Conservation (phyloP, 225 moss, liverwort and hornwort genomes). For the Pseudoscleropodium purum region DNA sequence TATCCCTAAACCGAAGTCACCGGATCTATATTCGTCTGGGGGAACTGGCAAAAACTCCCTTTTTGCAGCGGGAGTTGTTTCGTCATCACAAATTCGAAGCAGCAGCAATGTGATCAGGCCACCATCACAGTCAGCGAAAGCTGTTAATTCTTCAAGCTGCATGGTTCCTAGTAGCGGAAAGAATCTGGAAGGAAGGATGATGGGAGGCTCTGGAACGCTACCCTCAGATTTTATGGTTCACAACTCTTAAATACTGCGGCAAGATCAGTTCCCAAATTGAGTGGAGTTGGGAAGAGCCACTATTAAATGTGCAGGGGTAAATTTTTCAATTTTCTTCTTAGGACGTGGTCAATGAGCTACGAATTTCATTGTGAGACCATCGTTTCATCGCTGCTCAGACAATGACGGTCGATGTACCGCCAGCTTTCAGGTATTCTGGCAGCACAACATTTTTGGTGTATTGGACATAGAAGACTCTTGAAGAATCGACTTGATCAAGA, state of each 20-base stretch:
- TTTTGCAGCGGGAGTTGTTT: conserved; percentile 5
- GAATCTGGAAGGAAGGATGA: conserved; percentile 45
- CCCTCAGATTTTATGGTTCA: conserved; percentile 50
- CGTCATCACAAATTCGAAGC: conserved; percentile 25
- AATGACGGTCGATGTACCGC: neutral
- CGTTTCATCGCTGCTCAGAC: neutral
- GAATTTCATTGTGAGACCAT: conserved; percentile 1
- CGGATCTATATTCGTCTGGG: conserved; percentile 27
- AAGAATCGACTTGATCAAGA: neutral
- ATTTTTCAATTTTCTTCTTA: neutral
- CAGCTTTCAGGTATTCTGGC: conserved; percentile 8
- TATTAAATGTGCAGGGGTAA: conserved; percentile 3
- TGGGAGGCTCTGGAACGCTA: conserved; percentile 29
- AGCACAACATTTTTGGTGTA: conserved; percentile 38
- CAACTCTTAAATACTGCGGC: conserved; percentile 18
- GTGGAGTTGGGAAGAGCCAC: neutral
- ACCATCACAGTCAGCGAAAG: conserved; percentile 26
- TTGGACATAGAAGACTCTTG: conserved; percentile 5
- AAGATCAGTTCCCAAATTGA: neutral
- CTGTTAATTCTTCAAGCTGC: conserved; percentile 35
- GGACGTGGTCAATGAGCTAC: conserved; percentile 4
- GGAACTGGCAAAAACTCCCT: conserved; percentile 14
- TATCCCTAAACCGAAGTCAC: conserved; percentile 36
- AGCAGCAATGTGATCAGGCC: conserved; percentile 35
- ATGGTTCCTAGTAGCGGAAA: conserved; percentile 31